Evolutionary conservation across 805 yeast species (phyloP).

Genomic region (Wickerhamiella dianesei): DNA sequence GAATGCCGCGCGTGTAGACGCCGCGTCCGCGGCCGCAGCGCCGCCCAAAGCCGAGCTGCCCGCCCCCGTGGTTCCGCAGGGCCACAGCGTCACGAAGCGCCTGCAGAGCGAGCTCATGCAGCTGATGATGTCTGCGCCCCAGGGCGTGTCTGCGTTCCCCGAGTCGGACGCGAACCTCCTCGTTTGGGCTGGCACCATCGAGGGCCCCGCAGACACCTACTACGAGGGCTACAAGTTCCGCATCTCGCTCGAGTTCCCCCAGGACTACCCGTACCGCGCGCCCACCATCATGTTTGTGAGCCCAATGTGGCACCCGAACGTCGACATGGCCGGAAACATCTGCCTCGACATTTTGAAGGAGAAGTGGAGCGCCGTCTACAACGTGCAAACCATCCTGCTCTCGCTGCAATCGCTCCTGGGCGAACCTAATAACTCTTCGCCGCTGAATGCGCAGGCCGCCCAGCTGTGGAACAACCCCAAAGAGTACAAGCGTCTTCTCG

Average conservation of each 20-base stretch:
- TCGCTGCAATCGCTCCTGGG: slow-evolving; percentile 47
- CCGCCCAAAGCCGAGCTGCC: not conserved
- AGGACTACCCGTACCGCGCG: slow-evolving; percentile 44
- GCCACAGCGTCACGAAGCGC: slow-evolving; percentile 38
- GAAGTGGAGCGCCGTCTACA: slow-evolving; percentile 51
- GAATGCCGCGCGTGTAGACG: not conserved
- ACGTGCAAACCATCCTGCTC: slow-evolving; percentile 45
- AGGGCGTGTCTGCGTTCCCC: slow-evolving; percentile 45
- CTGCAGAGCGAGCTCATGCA: slow-evolving; percentile 41
- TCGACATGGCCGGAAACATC: slow-evolving; percentile 50
- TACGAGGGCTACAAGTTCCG: slow-evolving; percentile 42
- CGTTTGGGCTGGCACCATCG: slow-evolving; percentile 44
- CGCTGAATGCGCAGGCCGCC: slow-evolving; percentile 46
- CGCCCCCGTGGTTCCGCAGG: slow-evolving; percentile 22
- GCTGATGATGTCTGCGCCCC: slow-evolving; percentile 36
- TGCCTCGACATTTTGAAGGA: slow-evolving; percentile 52
- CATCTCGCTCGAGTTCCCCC: slow-evolving; percentile 38
- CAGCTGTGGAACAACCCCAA: slow-evolving; percentile 37
- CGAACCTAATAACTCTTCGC: slow-evolving; percentile 47
- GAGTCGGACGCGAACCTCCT: slow-evolving; percentile 38
- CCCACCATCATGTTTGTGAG: slow-evolving; percentile 43
- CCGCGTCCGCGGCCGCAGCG: slow-evolving; percentile 2
- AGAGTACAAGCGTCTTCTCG: slow-evolving; percentile 29
- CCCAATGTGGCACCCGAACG: slow-evolving; percentile 56
- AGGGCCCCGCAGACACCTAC: slow-evolving; percentile 45